These are phyloP conservation scores for Aspergillus caelatus DNA, from an alignment of 2,329 filamentous ascomycete species.

Conservation along the genomic window DNA sequence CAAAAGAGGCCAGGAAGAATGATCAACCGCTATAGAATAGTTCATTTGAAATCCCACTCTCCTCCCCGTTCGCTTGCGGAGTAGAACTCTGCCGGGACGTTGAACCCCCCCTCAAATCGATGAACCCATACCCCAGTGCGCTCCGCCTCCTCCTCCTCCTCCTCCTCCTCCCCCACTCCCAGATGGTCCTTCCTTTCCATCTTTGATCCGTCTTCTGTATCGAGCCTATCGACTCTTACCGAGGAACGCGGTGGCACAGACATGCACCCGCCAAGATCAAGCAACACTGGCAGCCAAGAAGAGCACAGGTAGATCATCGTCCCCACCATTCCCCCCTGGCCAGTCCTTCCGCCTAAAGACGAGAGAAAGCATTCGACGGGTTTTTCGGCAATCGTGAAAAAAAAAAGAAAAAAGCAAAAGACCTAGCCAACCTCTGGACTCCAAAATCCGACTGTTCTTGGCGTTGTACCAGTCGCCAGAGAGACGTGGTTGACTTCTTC, in stretches of 20 bases:
- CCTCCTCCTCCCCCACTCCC: not conserved
- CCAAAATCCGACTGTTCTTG: not conserved
- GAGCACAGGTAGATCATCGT: not conserved
- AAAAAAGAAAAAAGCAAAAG: not conserved
- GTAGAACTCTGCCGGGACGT: not conserved
- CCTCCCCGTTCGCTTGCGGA: constrained; percentile 3
- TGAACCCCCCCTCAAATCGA: not conserved
- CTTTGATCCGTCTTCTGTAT: not conserved
- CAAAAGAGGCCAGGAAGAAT: not conserved
- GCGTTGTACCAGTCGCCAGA: not conserved
- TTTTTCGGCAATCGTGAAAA: not conserved
- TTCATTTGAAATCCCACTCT: not conserved
- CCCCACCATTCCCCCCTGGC: not conserved
- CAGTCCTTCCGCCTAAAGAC: not conserved
- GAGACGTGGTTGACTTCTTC: constrained; percentile 3
- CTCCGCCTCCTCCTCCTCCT: not conserved
- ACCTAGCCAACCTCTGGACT: not conserved
- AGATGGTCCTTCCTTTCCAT: not conserved
- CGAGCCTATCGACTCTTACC: not conserved
- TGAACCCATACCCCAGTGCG: not conserved
- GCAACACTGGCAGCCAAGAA: not conserved
- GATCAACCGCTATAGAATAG: constrained; percentile 2
- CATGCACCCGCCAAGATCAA: not conserved
- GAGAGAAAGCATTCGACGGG: not conserved
- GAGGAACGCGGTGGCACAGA: not conserved